Conservation (phyloP, 768 basidiomycete genomes). For the Omphalotus guepiniiformis region DNA sequence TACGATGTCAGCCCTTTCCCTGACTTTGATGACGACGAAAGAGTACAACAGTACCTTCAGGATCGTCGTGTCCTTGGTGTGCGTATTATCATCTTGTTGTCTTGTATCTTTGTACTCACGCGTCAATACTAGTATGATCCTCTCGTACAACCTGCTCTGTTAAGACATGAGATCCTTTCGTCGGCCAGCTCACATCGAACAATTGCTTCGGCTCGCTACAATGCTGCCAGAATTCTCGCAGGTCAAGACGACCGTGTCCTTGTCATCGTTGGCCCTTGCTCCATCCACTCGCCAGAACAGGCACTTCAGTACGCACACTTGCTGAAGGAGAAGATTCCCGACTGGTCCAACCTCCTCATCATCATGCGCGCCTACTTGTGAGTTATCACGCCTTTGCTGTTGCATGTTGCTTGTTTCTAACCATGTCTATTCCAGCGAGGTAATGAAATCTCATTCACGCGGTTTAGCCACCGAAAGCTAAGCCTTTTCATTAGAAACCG, state of each 20-base stretch:
- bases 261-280: slow-evolving; percentile 94
- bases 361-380: slow-evolving; percentile 98
- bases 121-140: slow-evolving; percentile 74
- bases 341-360: slow-evolving; percentile 77
- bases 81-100: slow-evolving; percentile 28
- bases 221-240: slow-evolving; percentile 72
- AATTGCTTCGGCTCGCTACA: slow-evolving; percentile 75
- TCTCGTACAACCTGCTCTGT: slow-evolving; percentile 88
- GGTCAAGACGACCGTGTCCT: slow-evolving; percentile 84
- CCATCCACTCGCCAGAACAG: slow-evolving; percentile 85
- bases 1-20: slow-evolving; percentile 60
- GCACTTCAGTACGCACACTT: slow-evolving; percentile 79
- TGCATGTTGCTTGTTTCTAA: slow-evolving; percentile 7
- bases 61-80: slow-evolving; percentile 80
- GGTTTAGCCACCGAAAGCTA: not conserved
- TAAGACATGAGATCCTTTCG: slow-evolving; percentile 81
- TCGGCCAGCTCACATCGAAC: slow-evolving; percentile 62
- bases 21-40: slow-evolving; percentile 56
- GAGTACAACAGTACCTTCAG: slow-evolving; percentile 70
- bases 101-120: slow-evolving; percentile 9
- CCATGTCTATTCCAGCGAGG: slow-evolving; percentile 28
- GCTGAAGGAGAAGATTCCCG: slow-evolving; percentile 60
- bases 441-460: slow-evolving; percentile 10
- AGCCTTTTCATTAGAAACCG: slow-evolving; percentile 62
- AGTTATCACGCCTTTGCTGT: slow-evolving; percentile 36